phyloP scores from a whole-genome alignment of 208 protist genomes.

The Crithidia thermophila region DNA sequence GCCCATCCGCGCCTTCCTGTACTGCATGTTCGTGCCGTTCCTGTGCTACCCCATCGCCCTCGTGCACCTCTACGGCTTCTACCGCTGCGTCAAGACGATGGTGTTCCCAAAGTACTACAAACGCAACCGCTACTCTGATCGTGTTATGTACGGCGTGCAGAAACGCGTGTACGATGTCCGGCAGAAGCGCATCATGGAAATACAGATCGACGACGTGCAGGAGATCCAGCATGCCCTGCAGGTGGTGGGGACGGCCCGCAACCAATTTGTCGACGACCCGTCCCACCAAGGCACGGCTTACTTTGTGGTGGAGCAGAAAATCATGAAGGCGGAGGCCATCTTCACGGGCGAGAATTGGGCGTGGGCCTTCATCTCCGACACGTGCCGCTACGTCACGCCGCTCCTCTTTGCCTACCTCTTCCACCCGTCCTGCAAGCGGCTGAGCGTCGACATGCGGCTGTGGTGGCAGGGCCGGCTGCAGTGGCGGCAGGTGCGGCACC shows the following conservation, averaged over 20 bases:
- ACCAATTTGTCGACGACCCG: conserved; percentile 90
- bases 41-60: conserved; percentile 76
- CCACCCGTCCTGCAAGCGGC: conserved; percentile 69
- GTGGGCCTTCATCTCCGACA: conserved; percentile 90
- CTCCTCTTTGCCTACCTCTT: conserved; percentile 74
- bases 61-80: conserved; percentile 78
- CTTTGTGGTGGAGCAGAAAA: conserved; percentile 85
- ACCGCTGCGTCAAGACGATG: conserved; percentile 72
- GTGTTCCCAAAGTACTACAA: conserved; percentile 74
- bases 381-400: conserved; percentile 76
- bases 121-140: conserved; percentile 66
- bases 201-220: conserved; percentile 59
- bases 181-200: conserved; percentile 57
- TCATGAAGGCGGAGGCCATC: conserved; percentile 84
- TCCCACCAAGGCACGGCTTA: conserved; percentile 59
- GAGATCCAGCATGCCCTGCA: conserved; percentile 82
- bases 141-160: conserved; percentile 87
- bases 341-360: conserved; percentile 91
- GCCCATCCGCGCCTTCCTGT: conserved; percentile 76
- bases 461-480: conserved; percentile 70
- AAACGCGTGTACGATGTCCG: conserved; percentile 73
- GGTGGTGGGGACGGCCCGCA: conserved; percentile 55
- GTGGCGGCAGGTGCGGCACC: conserved; percentile 82
- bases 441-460: conserved; percentile 68
- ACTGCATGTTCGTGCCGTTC: conserved; percentile 78